A percentile compares a stretch with the other conserved stretches of the same genome.
These are phyloP conservation scores for Phialophora macrospora DNA, from an alignment of 2,329 filamentous ascomycete genomes.

Conservation along the genomic window DNA sequence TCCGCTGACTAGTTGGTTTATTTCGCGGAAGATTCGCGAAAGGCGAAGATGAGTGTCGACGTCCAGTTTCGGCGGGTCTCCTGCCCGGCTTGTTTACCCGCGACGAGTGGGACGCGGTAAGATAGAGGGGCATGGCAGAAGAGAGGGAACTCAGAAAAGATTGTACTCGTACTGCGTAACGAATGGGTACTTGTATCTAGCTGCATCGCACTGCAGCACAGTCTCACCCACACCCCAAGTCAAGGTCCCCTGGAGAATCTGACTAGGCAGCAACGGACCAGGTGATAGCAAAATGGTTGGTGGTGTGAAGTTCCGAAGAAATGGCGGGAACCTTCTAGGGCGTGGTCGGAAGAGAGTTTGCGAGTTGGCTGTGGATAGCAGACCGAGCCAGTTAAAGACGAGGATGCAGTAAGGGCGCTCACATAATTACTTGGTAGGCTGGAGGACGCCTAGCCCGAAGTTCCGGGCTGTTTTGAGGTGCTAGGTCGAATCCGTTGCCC, in stretches of 20 bases:
- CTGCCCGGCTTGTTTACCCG: slow-evolving; percentile 51
- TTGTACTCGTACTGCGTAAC: not conserved
- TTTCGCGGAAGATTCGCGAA: slow-evolving; percentile 50
- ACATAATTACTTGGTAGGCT: no score
- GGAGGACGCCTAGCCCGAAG: not conserved
- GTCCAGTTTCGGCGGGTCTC: slow-evolving; percentile 38
- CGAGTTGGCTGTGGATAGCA: slow-evolving; percentile 14
- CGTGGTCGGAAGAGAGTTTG: slow-evolving; percentile 30
- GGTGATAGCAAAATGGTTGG: slow-evolving; percentile 1
- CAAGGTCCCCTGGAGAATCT: not conserved
- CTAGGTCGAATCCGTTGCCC: not conserved
- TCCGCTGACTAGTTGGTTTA: slow-evolving; percentile 46
- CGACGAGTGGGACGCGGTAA: slow-evolving; percentile 55
- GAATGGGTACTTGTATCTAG: not conserved
- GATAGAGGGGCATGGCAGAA: slow-evolving; percentile 52
- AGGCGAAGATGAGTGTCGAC: slow-evolving; percentile 44
- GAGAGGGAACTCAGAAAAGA: not conserved
- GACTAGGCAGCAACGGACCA: not conserved
- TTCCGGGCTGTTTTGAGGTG: not conserved
- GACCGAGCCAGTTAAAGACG: slow-evolving; percentile 22
- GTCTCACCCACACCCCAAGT: not conserved
- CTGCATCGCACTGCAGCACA: not conserved
- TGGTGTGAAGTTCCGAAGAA: slow-evolving; percentile 9
- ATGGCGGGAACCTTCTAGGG: not conserved
- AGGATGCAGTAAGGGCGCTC: not conserved